Percentiles rank a stretch among this genome's conserved stretches.
These are phyloP conservation scores for Saururus chinensis DNA, from an alignment of 164 flowering plant genomes.

Conservation along the genomic window DNA sequence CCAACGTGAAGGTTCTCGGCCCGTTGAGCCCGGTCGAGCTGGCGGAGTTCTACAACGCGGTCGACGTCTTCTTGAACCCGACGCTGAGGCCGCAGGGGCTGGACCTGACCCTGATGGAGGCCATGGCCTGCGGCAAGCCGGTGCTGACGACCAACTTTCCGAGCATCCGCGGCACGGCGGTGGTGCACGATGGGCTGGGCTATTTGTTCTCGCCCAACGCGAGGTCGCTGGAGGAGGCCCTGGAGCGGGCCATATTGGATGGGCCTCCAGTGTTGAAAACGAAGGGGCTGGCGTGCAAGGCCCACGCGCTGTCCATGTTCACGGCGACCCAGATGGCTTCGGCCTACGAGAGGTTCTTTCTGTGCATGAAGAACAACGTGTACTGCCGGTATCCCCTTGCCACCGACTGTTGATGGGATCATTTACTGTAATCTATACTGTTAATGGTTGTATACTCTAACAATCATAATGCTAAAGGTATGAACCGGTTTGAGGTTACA, in stretches of 20 bases:
- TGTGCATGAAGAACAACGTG: slow-evolving; percentile 36
- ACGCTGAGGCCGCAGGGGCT: slow-evolving; percentile 61
- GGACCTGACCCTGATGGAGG: slow-evolving; percentile 52
- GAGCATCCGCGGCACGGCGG: slow-evolving; percentile 43
- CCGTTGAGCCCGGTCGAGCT: slow-evolving; percentile 29
- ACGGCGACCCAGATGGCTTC: slow-evolving; percentile 47
- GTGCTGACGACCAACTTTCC: slow-evolving; percentile 43
- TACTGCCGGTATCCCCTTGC: slow-evolving; percentile 39
- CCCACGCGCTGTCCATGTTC: slow-evolving; percentile 30
- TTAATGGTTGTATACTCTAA: not conserved
- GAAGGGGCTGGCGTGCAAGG: slow-evolving; percentile 33
- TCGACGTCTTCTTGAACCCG: slow-evolving; percentile 56
- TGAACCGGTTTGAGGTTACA: too few species aligned
- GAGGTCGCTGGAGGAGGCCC: slow-evolving; percentile 27
- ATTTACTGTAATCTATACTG: not conserved
- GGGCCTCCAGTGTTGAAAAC: slow-evolving; percentile 23
- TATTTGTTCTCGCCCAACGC: slow-evolving; percentile 47
- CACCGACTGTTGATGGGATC: slow-evolving; percentile 23
- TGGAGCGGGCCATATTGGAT: slow-evolving; percentile 28
- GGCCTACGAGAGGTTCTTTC: slow-evolving; percentile 52
- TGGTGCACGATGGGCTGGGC: slow-evolving; percentile 34
- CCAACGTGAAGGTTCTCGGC: slow-evolving; percentile 35
- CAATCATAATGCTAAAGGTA: not conserved
- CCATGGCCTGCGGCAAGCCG: slow-evolving; percentile 54
- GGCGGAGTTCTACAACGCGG: slow-evolving; percentile 36